These are phyloP conservation scores for Phaeoacremonium minimum DNA, from an alignment of 2,329 filamentous ascomycete species.

Conservation along the genomic window DNA sequence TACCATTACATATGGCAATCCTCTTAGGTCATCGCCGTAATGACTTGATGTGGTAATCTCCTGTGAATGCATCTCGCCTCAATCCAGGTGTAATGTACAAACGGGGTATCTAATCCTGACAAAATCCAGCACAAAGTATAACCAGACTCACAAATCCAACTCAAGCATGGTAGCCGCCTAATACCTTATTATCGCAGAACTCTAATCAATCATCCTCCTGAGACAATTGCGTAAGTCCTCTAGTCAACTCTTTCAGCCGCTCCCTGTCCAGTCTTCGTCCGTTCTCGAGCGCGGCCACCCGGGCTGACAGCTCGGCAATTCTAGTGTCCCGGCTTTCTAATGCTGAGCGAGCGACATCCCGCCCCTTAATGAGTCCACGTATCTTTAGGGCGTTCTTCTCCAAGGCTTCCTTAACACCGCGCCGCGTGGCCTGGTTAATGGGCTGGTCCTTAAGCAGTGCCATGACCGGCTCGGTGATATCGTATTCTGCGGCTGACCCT, in stretches of 20 bases:
- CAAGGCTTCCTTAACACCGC: conserved; percentile 38
- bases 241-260: conserved; percentile 8
- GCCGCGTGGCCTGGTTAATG: conserved; percentile 30
- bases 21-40: too few relatives aligned
- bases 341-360: conserved; percentile 61
- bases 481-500: conserved; percentile 17
- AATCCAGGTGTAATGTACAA: too few relatives aligned
- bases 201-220: conserved; percentile 3
- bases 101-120: too few relatives aligned
- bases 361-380: conserved; percentile 58
- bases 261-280: conserved; percentile 7
- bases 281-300: conserved; percentile 33
- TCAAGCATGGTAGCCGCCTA: too few relatives aligned
- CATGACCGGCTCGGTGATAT: conserved; percentile 44
- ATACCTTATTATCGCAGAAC: too few relatives aligned
- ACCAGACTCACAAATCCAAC: too few relatives aligned
- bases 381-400: conserved; percentile 52
- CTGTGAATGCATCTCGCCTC: too few relatives aligned
- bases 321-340: conserved; percentile 57
- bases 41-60: too few relatives aligned
- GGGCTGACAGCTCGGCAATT: conserved; percentile 29
- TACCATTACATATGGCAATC: too few relatives aligned
- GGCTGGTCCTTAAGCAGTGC: conserved; percentile 38
- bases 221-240: conserved; percentile 6
- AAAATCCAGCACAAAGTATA: too few relatives aligned